Percentiles rank a stretch among this genome's conserved stretches.
Evolutionary conservation across 306 rosid species (phyloP).

Genomic region (Rosa multiflora): DNA sequence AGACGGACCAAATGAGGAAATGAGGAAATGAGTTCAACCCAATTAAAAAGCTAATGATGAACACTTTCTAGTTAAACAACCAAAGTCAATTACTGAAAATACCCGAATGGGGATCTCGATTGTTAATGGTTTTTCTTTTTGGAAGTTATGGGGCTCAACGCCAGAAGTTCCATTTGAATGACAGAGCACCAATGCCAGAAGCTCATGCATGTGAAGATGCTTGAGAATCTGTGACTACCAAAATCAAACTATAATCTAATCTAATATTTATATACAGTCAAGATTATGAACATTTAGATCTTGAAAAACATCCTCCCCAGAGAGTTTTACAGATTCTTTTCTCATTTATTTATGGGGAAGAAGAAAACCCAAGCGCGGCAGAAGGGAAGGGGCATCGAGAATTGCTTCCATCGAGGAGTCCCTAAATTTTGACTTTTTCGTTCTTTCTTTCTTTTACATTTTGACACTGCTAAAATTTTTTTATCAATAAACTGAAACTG

Average conservation of each 20-base stretch:
- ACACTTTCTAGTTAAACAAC: not conserved
- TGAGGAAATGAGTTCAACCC: not conserved
- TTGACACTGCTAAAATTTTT: not conserved
- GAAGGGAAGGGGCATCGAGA: constrained; percentile 4
- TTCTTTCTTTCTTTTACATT: not conserved
- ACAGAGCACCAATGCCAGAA: not conserved
- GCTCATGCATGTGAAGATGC: constrained; percentile 22
- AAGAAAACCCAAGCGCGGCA: constrained; percentile 5
- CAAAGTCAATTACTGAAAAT: not conserved
- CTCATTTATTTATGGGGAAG: not conserved
- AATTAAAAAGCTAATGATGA: not conserved
- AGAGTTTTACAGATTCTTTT: not conserved
- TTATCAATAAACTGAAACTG: too few species aligned
- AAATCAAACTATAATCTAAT: not conserved
- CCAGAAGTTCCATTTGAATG: not conserved
- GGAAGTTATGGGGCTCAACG: not conserved
- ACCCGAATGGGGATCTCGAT: not conserved
- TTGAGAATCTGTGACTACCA: constrained; percentile 8
- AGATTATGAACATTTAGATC: not conserved
- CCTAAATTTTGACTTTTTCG: not conserved
- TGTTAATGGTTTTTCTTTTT: not conserved
- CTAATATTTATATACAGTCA: not conserved
- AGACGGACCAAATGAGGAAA: not conserved
- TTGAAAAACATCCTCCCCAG: constrained; percentile 14
- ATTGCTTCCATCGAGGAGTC: constrained; percentile 10